Evolutionary conservation across 2,329 filamentous ascomycete genomes (phyloP).

Genomic region (Hymenoscyphus scutula): DNA sequence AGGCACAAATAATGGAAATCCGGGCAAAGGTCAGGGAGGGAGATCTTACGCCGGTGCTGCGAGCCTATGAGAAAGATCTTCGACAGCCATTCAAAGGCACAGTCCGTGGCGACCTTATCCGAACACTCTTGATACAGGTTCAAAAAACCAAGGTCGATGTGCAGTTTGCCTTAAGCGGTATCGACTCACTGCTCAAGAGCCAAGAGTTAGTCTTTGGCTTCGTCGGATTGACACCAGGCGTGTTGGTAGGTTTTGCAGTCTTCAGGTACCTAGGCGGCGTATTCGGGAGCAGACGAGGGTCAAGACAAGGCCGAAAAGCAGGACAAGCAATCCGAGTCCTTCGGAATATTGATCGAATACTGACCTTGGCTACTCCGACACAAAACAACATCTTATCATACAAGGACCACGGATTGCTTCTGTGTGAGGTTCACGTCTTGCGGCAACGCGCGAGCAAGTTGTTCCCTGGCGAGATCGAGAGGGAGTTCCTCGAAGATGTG

Average conservation of each 20-base stretch:
- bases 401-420: slow-evolving; percentile 85
- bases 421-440: slow-evolving; percentile 86
- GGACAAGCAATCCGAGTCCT: slow-evolving; percentile 74
- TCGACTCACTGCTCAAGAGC: slow-evolving; percentile 90
- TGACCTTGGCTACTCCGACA: slow-evolving; percentile 66
- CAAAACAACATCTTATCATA: slow-evolving; percentile 77
- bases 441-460: slow-evolving; percentile 64
- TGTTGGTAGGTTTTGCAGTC: slow-evolving; percentile 79
- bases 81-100: slow-evolving; percentile 79
- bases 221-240: slow-evolving; percentile 85
- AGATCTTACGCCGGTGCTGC: slow-evolving; percentile 87
- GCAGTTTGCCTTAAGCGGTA: slow-evolving; percentile 92
- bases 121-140: slow-evolving; percentile 90
- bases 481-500: slow-evolving; percentile 86
- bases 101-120: slow-evolving; percentile 79
- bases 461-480: slow-evolving; percentile 71
- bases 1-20: slow-evolving; percentile 71
- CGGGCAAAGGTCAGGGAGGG: slow-evolving; percentile 81
- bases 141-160: slow-evolving; percentile 99
- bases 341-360: slow-evolving; percentile 82
- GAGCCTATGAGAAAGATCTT: slow-evolving; percentile 87
- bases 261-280: slow-evolving; percentile 68
- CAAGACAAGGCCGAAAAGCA: slow-evolving; percentile 62
- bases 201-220: slow-evolving; percentile 99
- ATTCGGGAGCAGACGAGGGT: slow-evolving; percentile 69